Evolutionary conservation across 306 rosid species (phyloP), one percentile per base, ranked within the genome.

Genomic region (Cicer chorassanicum): DNA sequence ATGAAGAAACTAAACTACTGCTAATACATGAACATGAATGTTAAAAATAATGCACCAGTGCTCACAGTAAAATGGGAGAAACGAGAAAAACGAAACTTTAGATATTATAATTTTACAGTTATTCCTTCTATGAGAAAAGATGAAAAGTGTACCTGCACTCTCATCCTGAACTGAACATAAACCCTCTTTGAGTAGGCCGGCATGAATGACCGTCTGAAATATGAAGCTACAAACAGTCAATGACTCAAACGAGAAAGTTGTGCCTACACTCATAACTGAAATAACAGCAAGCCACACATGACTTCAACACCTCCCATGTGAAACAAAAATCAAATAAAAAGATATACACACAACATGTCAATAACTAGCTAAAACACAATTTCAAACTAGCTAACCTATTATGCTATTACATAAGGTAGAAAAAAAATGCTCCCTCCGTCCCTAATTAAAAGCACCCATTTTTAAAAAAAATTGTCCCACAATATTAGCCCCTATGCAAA

Each of bases 131-230:
- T 11, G 9, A 68, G 65, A 82, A 76, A 71, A 34, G 77, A 73
- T 53, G 78, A 81, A 72, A 79, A 48, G 71, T 16, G 75, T 6
- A 88, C 98, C 98, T 81, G 96, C 92, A 80, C 98, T 92, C 84
- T 92, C 93, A 69, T 92, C 96, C 82, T 92, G 98, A 78, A 92
- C 98, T 4, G 96, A 84, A 72, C 98, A 90, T 81, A 90, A 82
- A 44, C 96, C 98, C 73, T 90, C 80, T 77, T 56, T 90, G 56
- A 92, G 82, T 13, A 92, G 81, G 44, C 92, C 93, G 16, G 91
- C 90, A 9, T 80, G 91, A 75, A 92, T 90, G 79, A 92, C 82
- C 65, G 9, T 72, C 98, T 92, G 87, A 75, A 88, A 76, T 54
- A 60, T 69, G 80, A 84, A 77, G 50, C 68, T 29, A 70, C 42